A percentile compares a stretch with the other conserved stretches of the same genome.
These are phyloP conservation scores for Russula earlei DNA, from an alignment of 768 basidiomycete genomes.

Conservation along the genomic window DNA sequence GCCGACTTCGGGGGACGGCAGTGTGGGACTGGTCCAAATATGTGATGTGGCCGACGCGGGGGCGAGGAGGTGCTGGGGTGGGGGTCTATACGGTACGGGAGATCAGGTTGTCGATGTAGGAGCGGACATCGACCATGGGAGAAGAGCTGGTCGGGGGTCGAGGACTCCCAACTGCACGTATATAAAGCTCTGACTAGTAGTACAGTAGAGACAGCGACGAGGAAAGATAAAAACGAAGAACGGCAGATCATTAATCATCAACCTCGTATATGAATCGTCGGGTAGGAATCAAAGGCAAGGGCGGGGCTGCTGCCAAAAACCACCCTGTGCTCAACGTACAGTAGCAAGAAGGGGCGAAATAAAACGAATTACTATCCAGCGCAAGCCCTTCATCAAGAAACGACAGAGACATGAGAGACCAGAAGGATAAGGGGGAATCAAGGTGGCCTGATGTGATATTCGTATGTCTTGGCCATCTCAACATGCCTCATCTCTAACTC, in stretches of 20 bases:
- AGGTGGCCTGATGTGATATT: not conserved
- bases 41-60: too few relatives aligned
- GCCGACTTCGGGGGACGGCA: too few relatives aligned
- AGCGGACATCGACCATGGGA: too few relatives aligned
- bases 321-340: not conserved
- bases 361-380: not conserved
- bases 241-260: not conserved
- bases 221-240: not conserved
- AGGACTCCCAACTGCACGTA: not conserved
- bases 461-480: not conserved
- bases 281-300: not conserved
- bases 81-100: too few relatives aligned
- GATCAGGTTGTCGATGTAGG: too few relatives aligned
- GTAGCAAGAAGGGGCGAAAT: not conserved
- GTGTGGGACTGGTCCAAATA: too few relatives aligned
- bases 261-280: not conserved
- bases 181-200: not conserved
- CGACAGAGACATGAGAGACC: not conserved
- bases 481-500: not conserved
- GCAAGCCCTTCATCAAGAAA: constrained; percentile 3
- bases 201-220: not conserved
- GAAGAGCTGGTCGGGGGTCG: too few relatives aligned
- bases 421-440: not conserved
- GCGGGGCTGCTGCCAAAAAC: not conserved
- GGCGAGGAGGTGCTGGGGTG: too few relatives aligned